phyloP scores from a whole-genome alignment of 768 basidiomycete genomes.

The Auricularia sp. region DNA sequence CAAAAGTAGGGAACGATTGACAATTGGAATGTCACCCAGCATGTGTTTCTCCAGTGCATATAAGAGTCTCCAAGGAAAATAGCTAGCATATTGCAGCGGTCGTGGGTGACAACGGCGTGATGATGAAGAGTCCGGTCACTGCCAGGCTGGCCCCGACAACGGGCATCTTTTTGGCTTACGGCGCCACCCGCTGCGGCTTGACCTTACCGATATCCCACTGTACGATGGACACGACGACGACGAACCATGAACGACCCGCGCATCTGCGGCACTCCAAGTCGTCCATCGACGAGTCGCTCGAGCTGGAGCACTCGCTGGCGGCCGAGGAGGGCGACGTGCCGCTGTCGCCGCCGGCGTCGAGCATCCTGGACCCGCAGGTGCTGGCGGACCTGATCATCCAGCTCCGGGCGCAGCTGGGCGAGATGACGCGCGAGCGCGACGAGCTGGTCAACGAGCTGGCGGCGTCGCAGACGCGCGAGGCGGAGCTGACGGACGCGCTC shows the following conservation, averaged over 20 bases:
- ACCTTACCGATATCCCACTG: not conserved
- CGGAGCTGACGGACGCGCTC: conserved; percentile 52
- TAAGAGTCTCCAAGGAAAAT: no score
- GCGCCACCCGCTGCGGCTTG: not conserved
- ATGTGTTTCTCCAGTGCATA: no score
- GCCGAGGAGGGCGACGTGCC: conserved; percentile 4
- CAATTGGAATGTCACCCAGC: no score
- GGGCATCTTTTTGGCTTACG: not conserved
- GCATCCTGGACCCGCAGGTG: conserved; percentile 62
- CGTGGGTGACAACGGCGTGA: no score
- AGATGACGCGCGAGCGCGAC: conserved; percentile 63
- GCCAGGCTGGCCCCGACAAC: no score
- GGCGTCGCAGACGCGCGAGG: conserved; percentile 43
- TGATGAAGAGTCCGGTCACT: no score
- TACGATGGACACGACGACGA: conserved; percentile 14
- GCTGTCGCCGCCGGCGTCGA: conserved; percentile 6
- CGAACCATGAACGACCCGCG: conserved; percentile 6
- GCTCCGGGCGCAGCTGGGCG: conserved; percentile 53
- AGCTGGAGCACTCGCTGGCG: conserved; percentile 67
- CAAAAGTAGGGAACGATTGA: no score
- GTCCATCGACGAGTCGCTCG: conserved; percentile 63
- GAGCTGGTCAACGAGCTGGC: conserved; percentile 46
- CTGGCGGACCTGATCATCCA: conserved; percentile 68
- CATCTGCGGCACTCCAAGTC: not conserved
- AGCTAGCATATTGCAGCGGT: no score